phyloP scores from a whole-genome alignment of 495 filamentous ascomycete species.

The Trichoderma parareesei region DNA sequence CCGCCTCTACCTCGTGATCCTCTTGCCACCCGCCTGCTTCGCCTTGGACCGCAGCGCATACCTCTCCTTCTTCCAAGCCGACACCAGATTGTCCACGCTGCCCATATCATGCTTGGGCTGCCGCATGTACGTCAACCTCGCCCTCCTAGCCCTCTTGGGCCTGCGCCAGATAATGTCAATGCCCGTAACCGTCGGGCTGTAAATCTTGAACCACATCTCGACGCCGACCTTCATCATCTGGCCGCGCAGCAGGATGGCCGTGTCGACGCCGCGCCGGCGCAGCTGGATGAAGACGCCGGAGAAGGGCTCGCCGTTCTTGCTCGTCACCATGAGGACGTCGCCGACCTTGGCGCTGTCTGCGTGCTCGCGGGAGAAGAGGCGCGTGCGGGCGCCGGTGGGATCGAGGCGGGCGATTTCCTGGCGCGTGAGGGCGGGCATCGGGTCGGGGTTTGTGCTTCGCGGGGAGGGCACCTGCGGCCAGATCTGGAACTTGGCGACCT shows the following conservation, averaged over 20 bases:
- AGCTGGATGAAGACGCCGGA: slow-evolving; percentile 81
- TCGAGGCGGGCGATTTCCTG: slow-evolving; percentile 68
- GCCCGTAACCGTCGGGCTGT: slow-evolving; percentile 75
- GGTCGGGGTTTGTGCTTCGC: slow-evolving; percentile 29
- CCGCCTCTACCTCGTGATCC: background rate
- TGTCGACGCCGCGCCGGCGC: slow-evolving; percentile 76
- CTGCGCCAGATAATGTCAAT: slow-evolving; percentile 89
- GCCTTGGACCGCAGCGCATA: slow-evolving; percentile 20
- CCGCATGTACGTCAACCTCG: slow-evolving; percentile 86
- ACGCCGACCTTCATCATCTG: slow-evolving; percentile 75
- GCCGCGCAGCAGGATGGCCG: slow-evolving; percentile 73
- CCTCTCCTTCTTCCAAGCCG: slow-evolving; percentile 34
- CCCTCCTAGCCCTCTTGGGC: slow-evolving; percentile 77
- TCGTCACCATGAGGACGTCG: slow-evolving; percentile 84
- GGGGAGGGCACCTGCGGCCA: slow-evolving; percentile 34
- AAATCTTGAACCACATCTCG: slow-evolving; percentile 98
- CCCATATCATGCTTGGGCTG: slow-evolving; percentile 48
- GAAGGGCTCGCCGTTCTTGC: slow-evolving; percentile 75
- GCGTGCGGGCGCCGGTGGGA: slow-evolving; percentile 69
- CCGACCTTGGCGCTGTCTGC: slow-evolving; percentile 67
- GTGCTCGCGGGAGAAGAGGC: slow-evolving; percentile 70
- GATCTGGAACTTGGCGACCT: slow-evolving; percentile 4
- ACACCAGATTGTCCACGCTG: slow-evolving; percentile 36
- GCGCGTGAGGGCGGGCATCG: slow-evolving; percentile 52
- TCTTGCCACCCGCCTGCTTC: slow-evolving; percentile 2